Percentiles rank a stretch among this genome's conserved stretches.
Conservation (phyloP, 352 stramenopile species). For the Pythium rishiriense region DNA sequence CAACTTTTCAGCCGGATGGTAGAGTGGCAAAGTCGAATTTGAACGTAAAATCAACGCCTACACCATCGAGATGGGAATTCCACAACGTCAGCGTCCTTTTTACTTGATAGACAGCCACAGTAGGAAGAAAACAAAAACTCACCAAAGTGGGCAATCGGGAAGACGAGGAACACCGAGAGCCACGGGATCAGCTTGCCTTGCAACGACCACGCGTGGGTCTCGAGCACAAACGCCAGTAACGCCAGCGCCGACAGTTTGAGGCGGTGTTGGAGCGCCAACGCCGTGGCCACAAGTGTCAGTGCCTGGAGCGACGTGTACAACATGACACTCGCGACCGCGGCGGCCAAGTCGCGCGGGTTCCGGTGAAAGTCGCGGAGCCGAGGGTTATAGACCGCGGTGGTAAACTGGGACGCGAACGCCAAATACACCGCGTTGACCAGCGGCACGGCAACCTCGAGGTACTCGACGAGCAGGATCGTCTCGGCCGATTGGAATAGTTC, state of each 20-base stretch:
- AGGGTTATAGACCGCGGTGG: conserved; percentile 40
- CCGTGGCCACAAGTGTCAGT: conserved; percentile 5
- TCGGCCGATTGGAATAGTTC: conserved; percentile 13
- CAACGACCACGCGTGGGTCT: conserved; percentile 17
- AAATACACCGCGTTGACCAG: conserved; percentile 12
- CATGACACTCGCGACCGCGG: conserved; percentile 27
- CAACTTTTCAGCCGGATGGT: background rate
- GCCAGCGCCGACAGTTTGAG: conserved; percentile 16
- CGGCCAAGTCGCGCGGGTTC: conserved; percentile 30
- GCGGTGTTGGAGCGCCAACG: conserved; percentile 6
- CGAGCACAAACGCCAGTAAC: conserved; percentile 20
- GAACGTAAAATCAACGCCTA: conserved; percentile 25
- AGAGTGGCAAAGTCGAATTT: conserved; percentile 13
- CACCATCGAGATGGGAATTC: background rate
- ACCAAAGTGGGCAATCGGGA: conserved; percentile 26
- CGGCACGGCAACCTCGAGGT: conserved; percentile 19
- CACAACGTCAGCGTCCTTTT: background rate
- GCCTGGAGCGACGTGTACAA: background rate
- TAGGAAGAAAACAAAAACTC: background rate
- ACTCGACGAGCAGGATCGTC: conserved; percentile 23
- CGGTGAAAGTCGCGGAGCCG: conserved; percentile 67
- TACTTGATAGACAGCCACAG: background rate
- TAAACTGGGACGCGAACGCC: background rate
- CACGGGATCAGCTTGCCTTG: conserved; percentile 21
- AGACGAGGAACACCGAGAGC: conserved; percentile 14